Evolutionary conservation across 192 early-diverging fungal species (phyloP).

Genomic region (Linnemannia schmuckeri): DNA sequence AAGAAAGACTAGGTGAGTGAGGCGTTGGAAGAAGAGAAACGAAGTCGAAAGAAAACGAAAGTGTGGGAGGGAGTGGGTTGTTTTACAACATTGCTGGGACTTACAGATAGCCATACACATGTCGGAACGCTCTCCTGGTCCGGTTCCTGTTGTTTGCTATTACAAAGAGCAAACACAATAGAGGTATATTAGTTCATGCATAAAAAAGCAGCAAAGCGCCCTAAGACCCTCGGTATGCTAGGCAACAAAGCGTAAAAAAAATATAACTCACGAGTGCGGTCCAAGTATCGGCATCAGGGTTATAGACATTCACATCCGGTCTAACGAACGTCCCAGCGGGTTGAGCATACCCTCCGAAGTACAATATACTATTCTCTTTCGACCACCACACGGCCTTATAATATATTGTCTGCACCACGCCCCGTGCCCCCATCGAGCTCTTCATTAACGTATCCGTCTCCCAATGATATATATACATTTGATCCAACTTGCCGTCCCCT

Average conservation of each 20-base stretch:
- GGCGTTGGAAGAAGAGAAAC: background rate
- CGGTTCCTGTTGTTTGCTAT: constrained; percentile 3
- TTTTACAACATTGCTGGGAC: background rate
- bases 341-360: background rate
- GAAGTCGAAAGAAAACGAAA: background rate
- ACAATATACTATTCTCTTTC: constrained; percentile 3
- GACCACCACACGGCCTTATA: constrained; percentile 5
- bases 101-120: constrained; percentile 24
- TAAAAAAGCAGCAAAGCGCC: too few relatives aligned
- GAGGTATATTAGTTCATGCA: too few relatives aligned
- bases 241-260: background rate
- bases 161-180: background rate
- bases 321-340: background rate
- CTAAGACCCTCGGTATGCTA: too few relatives aligned
- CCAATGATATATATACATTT: constrained; percentile 1
- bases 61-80: background rate
- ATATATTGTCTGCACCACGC: background rate
- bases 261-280: background rate
- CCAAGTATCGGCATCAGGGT: background rate
- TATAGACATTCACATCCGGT: background rate
- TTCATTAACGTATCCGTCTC: background rate
- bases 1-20: background rate
- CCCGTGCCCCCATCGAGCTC: background rate
- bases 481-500: background rate
- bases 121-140: background rate